Evolutionary conservation across 129 eudicot species (phyloP).

Genomic region (Arctium minus): DNA sequence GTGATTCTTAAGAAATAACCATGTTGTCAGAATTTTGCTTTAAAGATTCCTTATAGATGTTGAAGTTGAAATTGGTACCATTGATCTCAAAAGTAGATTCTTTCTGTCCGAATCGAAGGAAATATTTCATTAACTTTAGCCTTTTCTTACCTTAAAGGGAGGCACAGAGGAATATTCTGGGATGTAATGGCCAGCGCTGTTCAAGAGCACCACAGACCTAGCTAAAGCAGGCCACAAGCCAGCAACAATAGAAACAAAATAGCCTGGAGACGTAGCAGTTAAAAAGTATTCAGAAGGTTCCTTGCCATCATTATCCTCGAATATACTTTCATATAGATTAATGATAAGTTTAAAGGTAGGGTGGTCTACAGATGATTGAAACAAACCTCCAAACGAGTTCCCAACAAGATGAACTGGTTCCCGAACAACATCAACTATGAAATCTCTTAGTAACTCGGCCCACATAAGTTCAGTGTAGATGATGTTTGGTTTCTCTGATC

Average conservation of each 20-base stretch:
- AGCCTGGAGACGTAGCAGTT: slow-evolving; percentile 45
- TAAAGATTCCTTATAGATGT: not conserved
- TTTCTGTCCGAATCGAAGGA: not conserved
- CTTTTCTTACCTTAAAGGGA: slow-evolving; percentile 48
- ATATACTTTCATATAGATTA: not conserved
- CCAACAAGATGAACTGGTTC: slow-evolving; percentile 94
- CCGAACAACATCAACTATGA: slow-evolving; percentile 79
- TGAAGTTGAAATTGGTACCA: not conserved
- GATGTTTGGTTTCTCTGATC: slow-evolving; percentile 90
- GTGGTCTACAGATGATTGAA: not conserved
- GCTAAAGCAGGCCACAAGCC: slow-evolving; percentile 86
- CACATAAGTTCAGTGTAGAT: slow-evolving; percentile 87
- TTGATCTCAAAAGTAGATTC: not conserved
- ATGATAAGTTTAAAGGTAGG: not conserved
- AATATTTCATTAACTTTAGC: not conserved
- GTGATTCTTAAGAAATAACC: not conserved
- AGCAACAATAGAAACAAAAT: slow-evolving; percentile 70
- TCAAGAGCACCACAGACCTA: slow-evolving; percentile 77
- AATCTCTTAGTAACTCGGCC: slow-evolving; percentile 79
- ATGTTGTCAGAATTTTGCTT: slow-evolving; percentile 4
- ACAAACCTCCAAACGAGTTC: slow-evolving; percentile 91
- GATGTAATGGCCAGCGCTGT: slow-evolving; percentile 72
- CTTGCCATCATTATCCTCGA: no score
- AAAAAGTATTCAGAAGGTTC: not conserved
- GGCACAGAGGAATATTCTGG: slow-evolving; percentile 66